Base-by-base conservation (phyloP, 2,329 filamentous ascomycete species). In the Fusarium guadeloupense region DNA sequence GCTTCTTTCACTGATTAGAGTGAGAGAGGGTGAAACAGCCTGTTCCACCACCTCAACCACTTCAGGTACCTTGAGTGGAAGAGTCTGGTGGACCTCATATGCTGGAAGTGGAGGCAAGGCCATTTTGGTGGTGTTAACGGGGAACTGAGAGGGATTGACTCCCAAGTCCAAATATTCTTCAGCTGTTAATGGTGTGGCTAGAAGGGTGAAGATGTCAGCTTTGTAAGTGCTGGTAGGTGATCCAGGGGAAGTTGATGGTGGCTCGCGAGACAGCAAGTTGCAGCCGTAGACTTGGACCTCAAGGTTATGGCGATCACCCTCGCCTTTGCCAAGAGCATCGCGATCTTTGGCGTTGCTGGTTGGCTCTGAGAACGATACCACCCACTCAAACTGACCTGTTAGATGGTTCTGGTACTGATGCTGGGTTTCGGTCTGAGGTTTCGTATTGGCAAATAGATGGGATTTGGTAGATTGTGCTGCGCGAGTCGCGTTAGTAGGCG, bases 331-430 rank as follows among this genome's bases (percentile, higher is more conserved):
- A 23, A 48, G 41, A 46, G 48, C 55, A 37, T 40, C 52, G 42
- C 59, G 54, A 46, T 59, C 47, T 35, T 61, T 65, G 57, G 57
- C 59, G 42, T 63, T 67, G 64, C 59, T 62, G 26, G 60, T 53
- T 67, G 72, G 61, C 52, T 63, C 65, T 39, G 76, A 73, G 58
- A 78, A 73, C 20, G 77, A 76, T 31, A 84, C 69, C 50, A 83
- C 69, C 75, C 78, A 84, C 66, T 83, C 79, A 67, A 81, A 84
- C 71, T 82, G 75, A 77, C 79, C 79, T 74, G 77, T 75, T 59
- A 77, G 71, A 69, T 83, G 80, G 60, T 74, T 77, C 44, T 72
- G 68, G 42, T 80, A 71, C 51, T 79, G 77, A 39, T 74, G 64
- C 56, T 67, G 62, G 56, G 69, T 55, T 57, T 68, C 46, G 33